Evolutionary conservation across 495 filamentous ascomycete species (phyloP).

Genomic region (Neurospora intermedia): DNA sequence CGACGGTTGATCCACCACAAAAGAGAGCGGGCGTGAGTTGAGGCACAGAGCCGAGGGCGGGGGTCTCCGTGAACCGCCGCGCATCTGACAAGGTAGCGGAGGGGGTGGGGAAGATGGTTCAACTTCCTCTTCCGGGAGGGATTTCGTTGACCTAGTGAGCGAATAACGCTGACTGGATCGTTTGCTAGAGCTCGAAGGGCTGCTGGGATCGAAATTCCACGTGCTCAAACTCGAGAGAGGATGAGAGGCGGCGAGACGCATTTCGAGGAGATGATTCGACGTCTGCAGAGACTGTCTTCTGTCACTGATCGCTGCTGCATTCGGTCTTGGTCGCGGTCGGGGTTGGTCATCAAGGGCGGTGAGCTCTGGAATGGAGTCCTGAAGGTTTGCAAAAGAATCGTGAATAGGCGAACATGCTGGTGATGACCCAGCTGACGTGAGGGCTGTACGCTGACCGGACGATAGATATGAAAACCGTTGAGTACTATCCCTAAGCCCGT

Average conservation of each 20-base stretch:
- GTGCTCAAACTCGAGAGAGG: slow-evolving; percentile 14
- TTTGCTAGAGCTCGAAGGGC: slow-evolving; percentile 6
- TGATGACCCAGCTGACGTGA: slow-evolving; percentile 46
- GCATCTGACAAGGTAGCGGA: neutral
- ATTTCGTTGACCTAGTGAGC: slow-evolving; percentile 12
- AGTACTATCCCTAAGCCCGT: slow-evolving; percentile 38
- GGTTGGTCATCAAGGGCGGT: slow-evolving; percentile 16
- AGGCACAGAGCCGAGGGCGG: slow-evolving; percentile 33
- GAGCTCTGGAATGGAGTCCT: slow-evolving; percentile 21
- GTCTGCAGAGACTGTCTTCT: slow-evolving; percentile 43
- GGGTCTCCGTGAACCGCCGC: slow-evolving; percentile 23
- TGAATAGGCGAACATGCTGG: slow-evolving; percentile 38
- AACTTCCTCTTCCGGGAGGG: slow-evolving; percentile 7
- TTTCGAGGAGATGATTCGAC: slow-evolving; percentile 30
- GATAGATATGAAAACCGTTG: slow-evolving; percentile 52
- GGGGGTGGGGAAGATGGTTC: slow-evolving; percentile 1
- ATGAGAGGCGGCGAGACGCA: slow-evolving; percentile 18
- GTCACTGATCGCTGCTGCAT: slow-evolving; percentile 40
- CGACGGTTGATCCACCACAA: slow-evolving; percentile 39
- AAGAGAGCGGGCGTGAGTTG: slow-evolving; percentile 35
- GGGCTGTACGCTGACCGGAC: slow-evolving; percentile 45
- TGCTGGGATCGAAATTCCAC: neutral
- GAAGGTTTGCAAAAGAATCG: slow-evolving; percentile 31
- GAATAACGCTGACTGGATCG: slow-evolving; percentile 33
- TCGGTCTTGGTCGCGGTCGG: slow-evolving; percentile 35